Evolutionary conservation across 139 green algal genomes (phyloP), one percentile per base, ranked within the genome.

Genomic region (Tetradesmus lagerheimii): DNA sequence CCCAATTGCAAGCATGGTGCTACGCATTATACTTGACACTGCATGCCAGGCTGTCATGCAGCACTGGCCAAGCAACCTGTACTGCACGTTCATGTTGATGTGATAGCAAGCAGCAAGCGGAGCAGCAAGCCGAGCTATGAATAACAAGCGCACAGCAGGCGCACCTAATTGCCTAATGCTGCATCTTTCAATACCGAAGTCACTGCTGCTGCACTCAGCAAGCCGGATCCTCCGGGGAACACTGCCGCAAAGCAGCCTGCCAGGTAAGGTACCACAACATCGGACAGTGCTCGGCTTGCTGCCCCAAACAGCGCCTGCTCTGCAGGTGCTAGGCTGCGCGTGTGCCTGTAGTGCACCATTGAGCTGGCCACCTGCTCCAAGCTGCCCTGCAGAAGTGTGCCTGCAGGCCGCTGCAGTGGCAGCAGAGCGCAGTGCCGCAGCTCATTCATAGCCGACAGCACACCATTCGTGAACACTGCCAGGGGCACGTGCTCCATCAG

Each of bases 361-460:
- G 89, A 92, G 8, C 89, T 87, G 16, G 92, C 94, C 20, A 93
- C 93, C 0, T 91, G 89, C 50, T 92, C 89, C 83, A 98, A 80
- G 9, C 95, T 92, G 39, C 94, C 91, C 80, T 96, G 94, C 78
- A 94, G 62, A 78, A 93, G n/a, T 45, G 50, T 41, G 3, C 84
- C 83, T 29, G 77, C 29, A 5, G 89, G 87, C 67, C 79, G 77
- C 45, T 79, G 64, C 12, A 93, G 37, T 1, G 90, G 82, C 43
- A 92, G 80, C 80, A 95, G 93, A 0, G 97, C 96, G 92, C 97
- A 99, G 92, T 99, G 98, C 23, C 98, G 94, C 74, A 99, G 93
- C 94, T 99, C 98, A 88, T 99, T 99, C 31, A 99, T 92, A 5
- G 97, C 96, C 0, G 93, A 90, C 18, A 99, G 94, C 82, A 99